Base-by-base conservation (phyloP, 1,139 yeast species). In the Hemisphaericaspora xylanilytica region DNA sequence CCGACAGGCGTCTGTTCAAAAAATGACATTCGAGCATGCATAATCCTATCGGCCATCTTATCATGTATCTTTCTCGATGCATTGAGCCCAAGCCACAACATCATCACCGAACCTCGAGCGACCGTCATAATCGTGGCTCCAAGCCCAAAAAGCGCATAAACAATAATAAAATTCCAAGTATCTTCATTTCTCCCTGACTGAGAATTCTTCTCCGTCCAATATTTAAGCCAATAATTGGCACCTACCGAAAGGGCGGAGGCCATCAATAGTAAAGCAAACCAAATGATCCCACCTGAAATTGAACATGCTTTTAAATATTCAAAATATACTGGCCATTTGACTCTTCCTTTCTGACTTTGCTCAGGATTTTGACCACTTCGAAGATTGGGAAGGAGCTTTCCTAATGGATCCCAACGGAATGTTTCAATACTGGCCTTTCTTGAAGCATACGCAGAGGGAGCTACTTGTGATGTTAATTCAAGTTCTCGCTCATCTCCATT, bases 1-100 rank as follows among this genome's bases (percentile, higher is more conserved):
- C 67, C 69, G 17, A 57, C 49, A 10, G 70, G 70, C 0, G 67
- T 63, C 11, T 67, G 55, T 40, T 64, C 70, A 44, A 64, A 64
- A 45, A 63, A 63, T 1, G 58, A 52, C 68, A 64, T 64, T 8
- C 68, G 69, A 3, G 66, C 53, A 32, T 59, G 48, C 41, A 63
- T 45, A 1, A 64, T 59, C 14, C 59, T 44, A 21, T 43, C 36
- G 4, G 65, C 63, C 65, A 64, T 58, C 15, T 42, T 47, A 37
- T 61, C 64, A 41, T 64, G 69, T 40, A 63, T 59, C 33, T 49
- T 47, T 26, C 36, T 48, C 1, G 67, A 57, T 2, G 64, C 63
- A 29, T 48, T 48, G 16, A 61, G 46, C 7, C 60, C 59, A 31
- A 63, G 50, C 48, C 49, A 61, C 5, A 55, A 49, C 60, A 64